Evolutionary conservation across 106 monocot genomes (phyloP), one percentile per base, ranked within the genome.

Genomic region (Apostasia shenzhenica): DNA sequence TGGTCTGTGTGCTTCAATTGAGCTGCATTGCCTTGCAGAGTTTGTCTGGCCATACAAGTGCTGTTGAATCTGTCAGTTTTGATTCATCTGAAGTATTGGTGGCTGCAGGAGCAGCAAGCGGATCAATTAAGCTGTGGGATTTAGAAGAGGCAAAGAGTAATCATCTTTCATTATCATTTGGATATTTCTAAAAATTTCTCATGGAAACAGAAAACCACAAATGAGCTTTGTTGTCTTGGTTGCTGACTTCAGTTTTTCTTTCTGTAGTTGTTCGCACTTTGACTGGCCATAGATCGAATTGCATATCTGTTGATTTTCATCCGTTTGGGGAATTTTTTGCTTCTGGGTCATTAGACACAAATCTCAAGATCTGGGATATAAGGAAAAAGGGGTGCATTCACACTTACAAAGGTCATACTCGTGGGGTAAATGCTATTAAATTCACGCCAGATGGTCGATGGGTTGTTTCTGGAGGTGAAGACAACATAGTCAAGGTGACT

Each of bases 311-410:
- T 67, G 92, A 99, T 69, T 99, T 99, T 66, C 92, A 99, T 78
- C 97, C 95, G 14, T 97, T 97, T 74, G 92, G 95, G 26, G 95
- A 97, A 54, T 89, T 97, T 70, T 92, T 97, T 71, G 95, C 95
- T 57, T 97, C 95, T 60, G 95, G 95, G 14, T 92, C 92, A 14
- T 73, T 89, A 74, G 89, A 97, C 72, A 95, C 95, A 63, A 95
- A 95, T 67, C 68, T 95, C 50, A 95, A 95, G 77, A 91, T 91
- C 61, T 95, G 95, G 95, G 95, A 91, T 75, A 89, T 91, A 11
- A 80, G 95, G 73, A 85, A 86, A 76, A 95, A 95, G 68, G 84
- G 95, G 62, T 95, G 95, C 77, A 95, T 95, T 67, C 95, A 91
- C 50, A 95, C 95, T n/a, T 95, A 95, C 70, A 95, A 95, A 68